These are phyloP conservation scores for Gossypium davidsonii DNA, from an alignment of 441 rosid species.

Conservation along the genomic window DNA sequence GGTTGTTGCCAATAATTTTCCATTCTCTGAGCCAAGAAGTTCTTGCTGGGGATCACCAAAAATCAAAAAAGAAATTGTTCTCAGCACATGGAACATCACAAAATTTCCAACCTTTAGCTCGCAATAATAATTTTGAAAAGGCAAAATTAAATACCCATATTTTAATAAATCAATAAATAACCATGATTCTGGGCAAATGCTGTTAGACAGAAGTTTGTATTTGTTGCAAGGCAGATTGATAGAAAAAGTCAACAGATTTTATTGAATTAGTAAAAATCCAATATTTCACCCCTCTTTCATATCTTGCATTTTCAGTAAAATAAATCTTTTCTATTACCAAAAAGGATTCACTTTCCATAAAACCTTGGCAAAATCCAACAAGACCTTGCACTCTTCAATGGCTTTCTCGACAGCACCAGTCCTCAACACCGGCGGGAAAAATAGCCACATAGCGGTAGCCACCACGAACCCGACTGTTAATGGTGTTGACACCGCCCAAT, in stretches of 20 bases:
- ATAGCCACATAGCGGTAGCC: constrained; percentile 34
- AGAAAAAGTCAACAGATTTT: neutral
- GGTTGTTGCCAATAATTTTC: neutral
- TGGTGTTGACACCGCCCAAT: constrained; percentile 16
- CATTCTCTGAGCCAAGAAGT: neutral
- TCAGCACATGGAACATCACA: neutral
- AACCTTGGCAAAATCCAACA: constrained; percentile 12
- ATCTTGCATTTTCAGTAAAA: too few relatives aligned
- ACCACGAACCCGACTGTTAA: constrained; percentile 34
- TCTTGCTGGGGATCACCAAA: neutral
- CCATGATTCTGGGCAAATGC: neutral
- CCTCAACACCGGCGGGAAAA: constrained; percentile 33
- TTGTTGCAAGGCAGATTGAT: neutral
- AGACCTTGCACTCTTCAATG: constrained; percentile 33
- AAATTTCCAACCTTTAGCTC: neutral
- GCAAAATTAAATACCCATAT: neutral
- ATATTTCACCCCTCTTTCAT: too few relatives aligned
- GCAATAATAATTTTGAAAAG: neutral
- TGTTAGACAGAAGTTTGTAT: neutral
- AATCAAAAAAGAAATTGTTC: neutral
- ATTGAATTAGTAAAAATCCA: neutral
- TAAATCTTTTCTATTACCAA: neutral
- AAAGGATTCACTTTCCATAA: neutral
- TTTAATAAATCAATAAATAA: neutral
- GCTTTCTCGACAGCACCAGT: constrained; percentile 22